Evolutionary conservation across 1,284 basidiomycete genomes (phyloP), one percentile per base, ranked within the genome.

Genomic region (Clitocybe nebularis): DNA sequence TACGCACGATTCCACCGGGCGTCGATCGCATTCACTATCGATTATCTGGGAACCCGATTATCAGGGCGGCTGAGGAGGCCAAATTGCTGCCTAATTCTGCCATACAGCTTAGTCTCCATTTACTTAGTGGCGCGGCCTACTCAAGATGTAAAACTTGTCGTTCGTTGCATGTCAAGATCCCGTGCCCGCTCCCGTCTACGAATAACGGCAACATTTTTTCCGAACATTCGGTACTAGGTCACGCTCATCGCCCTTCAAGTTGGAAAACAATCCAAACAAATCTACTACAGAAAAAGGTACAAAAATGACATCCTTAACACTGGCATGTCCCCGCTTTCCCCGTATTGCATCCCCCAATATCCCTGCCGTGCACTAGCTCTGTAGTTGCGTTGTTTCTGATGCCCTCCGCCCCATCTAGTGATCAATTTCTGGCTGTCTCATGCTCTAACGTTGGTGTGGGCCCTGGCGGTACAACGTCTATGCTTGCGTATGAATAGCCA

Each of bases 401-500:
- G 55, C 64, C 72, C 42, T 58, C 63, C 23, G 50, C 65, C 46
- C 69, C 68, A 29, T 44, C 62, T 35, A 48, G 62, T 19, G 76
- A 80, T 14, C 68, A 69, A 41, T 68, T 76, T 48, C 58, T 81
- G 28, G 68, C 77, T 7, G 59, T 84, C 30, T 74, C 78, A 13
- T 81, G 77, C 56, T 68, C 70, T 32, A 77, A 77, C 48, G 78
- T 85, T n/a, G 83, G 83, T n/a, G 80, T 83, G 32, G 82, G 82
- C 25, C 79, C 81, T 20, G 83, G 84, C 3, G 84, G 84, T 5
- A 82, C 80, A 16, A 88, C 86, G 1, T 75, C 77, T 21, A 84
- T 88, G 80, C 68, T 88, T 24, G 85, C 84, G 85, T 88, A 64
- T 48, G 78, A 69, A 11, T n/a, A n/a, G n/a, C n/a, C n/a, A n/a